phyloP scores from a whole-genome alignment of 768 basidiomycete genomes.

The Boletus tylopilopsis region DNA sequence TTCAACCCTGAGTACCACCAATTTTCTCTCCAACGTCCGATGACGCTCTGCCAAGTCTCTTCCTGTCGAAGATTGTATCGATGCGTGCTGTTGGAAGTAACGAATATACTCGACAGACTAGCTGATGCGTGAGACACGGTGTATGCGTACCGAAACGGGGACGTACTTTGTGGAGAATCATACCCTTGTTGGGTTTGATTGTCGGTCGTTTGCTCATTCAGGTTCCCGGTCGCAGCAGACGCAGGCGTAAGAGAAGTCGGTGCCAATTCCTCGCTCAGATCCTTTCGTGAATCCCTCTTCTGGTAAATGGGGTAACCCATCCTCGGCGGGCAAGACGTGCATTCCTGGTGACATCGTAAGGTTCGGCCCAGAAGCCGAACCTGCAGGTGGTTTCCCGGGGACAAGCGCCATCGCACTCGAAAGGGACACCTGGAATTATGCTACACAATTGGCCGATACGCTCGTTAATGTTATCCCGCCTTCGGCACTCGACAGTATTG shows the following conservation, averaged over 20 bases:
- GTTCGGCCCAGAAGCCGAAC: conserved; percentile 9
- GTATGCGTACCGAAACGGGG: not conserved
- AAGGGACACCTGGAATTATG: conserved; percentile 81
- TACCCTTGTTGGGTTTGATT: conserved; percentile 92
- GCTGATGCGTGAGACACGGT: not conserved
- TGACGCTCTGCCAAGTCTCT: conserved; percentile 76
- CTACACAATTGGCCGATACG: conserved; percentile 88
- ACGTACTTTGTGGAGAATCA: conserved; percentile 77
- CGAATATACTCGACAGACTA: conserved; percentile 54
- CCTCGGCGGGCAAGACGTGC: too few species aligned
- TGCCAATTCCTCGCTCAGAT: conserved; percentile 27
- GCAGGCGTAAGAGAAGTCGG: conserved; percentile 22
- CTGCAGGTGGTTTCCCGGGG: conserved; percentile 11
- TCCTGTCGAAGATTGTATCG: conserved; percentile 73
- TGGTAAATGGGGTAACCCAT: conserved; percentile 27
- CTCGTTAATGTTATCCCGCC: conserved; percentile 94
- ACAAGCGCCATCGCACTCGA: conserved; percentile 48
- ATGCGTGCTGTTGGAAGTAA: conserved; percentile 84
- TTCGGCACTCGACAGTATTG: conserved; percentile 85
- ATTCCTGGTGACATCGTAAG: too few species aligned
- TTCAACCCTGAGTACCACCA: conserved; percentile 24
- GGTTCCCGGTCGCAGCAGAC: conserved; percentile 8
- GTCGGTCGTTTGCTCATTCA: conserved; percentile 41
- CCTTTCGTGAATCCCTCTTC: conserved; percentile 24
- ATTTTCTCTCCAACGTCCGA: conserved; percentile 32